Evolutionary conservation across 2,329 filamentous ascomycete genomes (phyloP).

Genomic region (Fusarium pininemorale): DNA sequence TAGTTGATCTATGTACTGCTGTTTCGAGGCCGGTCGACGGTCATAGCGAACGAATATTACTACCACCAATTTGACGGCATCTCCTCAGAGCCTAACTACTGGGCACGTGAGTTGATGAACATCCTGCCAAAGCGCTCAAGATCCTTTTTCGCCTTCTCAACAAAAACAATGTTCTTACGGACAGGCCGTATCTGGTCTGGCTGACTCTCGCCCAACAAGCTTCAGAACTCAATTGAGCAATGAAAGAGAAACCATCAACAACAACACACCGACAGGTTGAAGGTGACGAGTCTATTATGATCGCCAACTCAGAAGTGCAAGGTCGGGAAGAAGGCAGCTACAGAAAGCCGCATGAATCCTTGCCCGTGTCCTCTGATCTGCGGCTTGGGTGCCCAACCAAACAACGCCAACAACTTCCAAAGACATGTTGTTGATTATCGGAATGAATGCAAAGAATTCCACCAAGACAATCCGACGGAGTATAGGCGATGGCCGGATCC

Average conservation of each 20-base stretch:
- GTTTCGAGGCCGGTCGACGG: background rate
- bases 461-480: background rate
- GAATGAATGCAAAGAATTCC: background rate
- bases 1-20: background rate
- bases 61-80: background rate
- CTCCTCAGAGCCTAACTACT: background rate
- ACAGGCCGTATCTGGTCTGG: background rate
- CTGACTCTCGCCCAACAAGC: background rate
- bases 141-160: background rate
- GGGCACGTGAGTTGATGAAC: background rate
- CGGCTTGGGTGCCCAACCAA: background rate
- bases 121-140: too few species aligned
- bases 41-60: constrained; percentile 1
- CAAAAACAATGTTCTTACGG: constrained; percentile 5
- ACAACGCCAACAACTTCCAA: background rate
- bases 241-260: background rate
- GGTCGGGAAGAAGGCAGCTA: background rate
- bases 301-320: background rate
- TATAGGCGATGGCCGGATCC: background rate
- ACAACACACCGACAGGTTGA: background rate
- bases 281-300: background rate
- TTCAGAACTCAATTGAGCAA: background rate
- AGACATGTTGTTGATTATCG: background rate
- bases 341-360: background rate
- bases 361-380: background rate